These are phyloP conservation scores for Solanum sitiens DNA, from an alignment of 257 asterid genomes.

Conservation along the genomic window DNA sequence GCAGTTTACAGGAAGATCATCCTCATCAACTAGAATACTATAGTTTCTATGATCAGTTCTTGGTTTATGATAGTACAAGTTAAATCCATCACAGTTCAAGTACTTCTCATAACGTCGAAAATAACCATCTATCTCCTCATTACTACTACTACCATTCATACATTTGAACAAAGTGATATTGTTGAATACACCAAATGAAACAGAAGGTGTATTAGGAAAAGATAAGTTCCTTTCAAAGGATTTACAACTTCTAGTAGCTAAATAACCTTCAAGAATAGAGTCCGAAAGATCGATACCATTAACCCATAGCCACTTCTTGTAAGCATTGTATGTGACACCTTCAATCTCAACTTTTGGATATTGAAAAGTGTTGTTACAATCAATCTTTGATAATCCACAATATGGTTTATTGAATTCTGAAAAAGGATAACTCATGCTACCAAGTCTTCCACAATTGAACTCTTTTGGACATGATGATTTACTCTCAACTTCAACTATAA, in stretches of 20 bases:
- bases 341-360: background rate
- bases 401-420: background rate
- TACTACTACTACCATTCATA: background rate
- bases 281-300: background rate
- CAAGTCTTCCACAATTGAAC: background rate
- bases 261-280: background rate
- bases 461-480: background rate
- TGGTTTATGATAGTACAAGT: background rate
- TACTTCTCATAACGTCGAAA: background rate
- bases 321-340: background rate
- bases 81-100: background rate
- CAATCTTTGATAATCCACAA: constrained; percentile 1
- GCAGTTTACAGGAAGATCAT: background rate
- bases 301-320: background rate
- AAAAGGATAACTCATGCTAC: background rate
- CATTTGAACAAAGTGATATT: background rate
- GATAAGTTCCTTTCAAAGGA: background rate
- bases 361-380: background rate
- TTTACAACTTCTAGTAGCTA: background rate
- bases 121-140: background rate
- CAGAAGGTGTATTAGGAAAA: background rate
- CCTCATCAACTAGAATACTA: background rate
- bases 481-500: background rate
- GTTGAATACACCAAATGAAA: background rate
- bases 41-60: background rate